A percentile compares a stretch with the other conserved stretches of the same genome.
phyloP scores from a whole-genome alignment of 257 asterid species.

The Gentiana straminea region DNA sequence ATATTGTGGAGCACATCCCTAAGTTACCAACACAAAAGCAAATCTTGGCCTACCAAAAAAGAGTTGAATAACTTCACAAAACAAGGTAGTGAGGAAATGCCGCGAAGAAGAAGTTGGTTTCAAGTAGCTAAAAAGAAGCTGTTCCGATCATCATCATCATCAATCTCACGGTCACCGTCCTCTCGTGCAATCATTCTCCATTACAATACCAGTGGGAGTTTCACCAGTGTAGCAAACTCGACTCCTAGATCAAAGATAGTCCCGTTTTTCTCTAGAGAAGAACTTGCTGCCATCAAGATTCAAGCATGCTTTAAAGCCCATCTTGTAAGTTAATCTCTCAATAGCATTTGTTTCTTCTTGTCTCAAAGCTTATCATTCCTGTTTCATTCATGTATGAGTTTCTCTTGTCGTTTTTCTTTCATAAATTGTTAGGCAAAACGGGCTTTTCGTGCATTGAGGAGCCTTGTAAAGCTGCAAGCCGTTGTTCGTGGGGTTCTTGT shows the following conservation, averaged over 20 bases:
- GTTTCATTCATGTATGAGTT: neutral
- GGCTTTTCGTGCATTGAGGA: slow-evolving; percentile 48
- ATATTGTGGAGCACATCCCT: too few species aligned
- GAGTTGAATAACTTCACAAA: too few species aligned
- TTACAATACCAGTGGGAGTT: slow-evolving; percentile 24
- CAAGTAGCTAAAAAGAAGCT: slow-evolving; percentile 27
- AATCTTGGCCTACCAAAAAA: too few species aligned
- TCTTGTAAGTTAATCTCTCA: slow-evolving; percentile 31
- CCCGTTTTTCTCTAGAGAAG: slow-evolving; percentile 33
- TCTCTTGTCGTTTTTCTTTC: neutral
- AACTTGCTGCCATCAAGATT: slow-evolving; percentile 57
- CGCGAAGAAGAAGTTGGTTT: slow-evolving; percentile 24
- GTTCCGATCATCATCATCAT: slow-evolving; percentile 15
- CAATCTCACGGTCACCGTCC: slow-evolving; percentile 1
- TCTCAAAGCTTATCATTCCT: too few species aligned
- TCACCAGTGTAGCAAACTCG: slow-evolving; percentile 18
- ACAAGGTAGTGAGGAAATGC: neutral
- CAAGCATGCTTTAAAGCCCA: slow-evolving; percentile 66
- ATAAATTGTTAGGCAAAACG: slow-evolving; percentile 38
- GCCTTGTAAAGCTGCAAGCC: slow-evolving; percentile 76
- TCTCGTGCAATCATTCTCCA: slow-evolving; percentile 22
- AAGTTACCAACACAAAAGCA: too few species aligned
- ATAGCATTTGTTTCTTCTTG: neutral
- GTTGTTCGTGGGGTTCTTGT: slow-evolving; percentile 60
- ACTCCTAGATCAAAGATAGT: slow-evolving; percentile 5